A percentile compares a stretch with the other conserved stretches of the same genome.
Conservation (phyloP, 306 rosid genomes). For the Gleditsia sinensis region DNA sequence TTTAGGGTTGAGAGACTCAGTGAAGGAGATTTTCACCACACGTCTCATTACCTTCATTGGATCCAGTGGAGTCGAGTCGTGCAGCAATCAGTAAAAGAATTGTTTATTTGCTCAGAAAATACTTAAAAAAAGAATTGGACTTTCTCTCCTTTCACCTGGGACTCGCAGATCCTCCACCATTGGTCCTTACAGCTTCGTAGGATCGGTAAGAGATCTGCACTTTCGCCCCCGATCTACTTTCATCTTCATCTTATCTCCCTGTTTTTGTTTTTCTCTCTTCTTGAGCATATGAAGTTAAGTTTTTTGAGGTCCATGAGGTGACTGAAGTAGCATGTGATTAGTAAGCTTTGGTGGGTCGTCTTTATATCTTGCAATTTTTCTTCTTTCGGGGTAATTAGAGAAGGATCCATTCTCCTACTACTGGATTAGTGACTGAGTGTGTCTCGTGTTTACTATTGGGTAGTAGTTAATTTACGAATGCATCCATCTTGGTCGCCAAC, state of each 20-base stretch:
- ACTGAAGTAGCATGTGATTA: slow-evolving; percentile 17
- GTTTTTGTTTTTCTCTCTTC: not conserved
- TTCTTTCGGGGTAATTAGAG: not conserved
- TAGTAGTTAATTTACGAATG: not conserved
- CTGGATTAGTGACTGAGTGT: not conserved
- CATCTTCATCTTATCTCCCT: not conserved
- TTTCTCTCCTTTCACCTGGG: not conserved
- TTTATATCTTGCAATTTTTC: slow-evolving; percentile 4
- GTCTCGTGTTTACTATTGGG: slow-evolving; percentile 5
- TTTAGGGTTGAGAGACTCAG: not conserved
- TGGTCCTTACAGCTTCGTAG: slow-evolving; percentile 38
- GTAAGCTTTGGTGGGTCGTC: slow-evolving; percentile 18
- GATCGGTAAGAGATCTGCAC: slow-evolving; percentile 52
- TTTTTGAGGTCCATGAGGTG: slow-evolving; percentile 6
- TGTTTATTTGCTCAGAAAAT: slow-evolving; percentile 21
- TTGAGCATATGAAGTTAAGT: slow-evolving; percentile 27
- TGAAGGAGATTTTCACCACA: not conserved
- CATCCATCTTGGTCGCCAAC: not conserved
- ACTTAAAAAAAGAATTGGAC: not conserved
- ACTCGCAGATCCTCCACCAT: slow-evolving; percentile 46
- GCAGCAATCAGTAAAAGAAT: not conserved
- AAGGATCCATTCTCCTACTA: slow-evolving; percentile 28
- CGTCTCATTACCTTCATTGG: slow-evolving; percentile 12
- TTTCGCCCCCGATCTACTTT: not conserved
- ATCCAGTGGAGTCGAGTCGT: not conserved